A percentile compares a stretch with the other conserved stretches of the same genome.
phyloP scores from a whole-genome alignment of 257 asterid genomes.

The Solanum rostratum region DNA sequence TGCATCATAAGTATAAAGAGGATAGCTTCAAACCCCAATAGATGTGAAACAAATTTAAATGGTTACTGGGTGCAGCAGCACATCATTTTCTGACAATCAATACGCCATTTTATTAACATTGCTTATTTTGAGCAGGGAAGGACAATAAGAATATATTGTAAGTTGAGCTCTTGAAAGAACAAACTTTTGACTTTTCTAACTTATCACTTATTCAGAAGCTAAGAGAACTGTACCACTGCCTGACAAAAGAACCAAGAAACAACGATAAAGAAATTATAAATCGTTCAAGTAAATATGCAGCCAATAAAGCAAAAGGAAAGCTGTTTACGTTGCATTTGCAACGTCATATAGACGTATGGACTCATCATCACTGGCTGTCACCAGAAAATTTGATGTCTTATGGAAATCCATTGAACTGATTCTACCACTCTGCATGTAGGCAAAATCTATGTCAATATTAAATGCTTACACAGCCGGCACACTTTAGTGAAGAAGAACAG shows the following conservation, averaged over 20 bases:
- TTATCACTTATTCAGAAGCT: neutral
- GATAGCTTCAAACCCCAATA: neutral
- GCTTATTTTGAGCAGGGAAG: neutral
- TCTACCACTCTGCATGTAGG: constrained; percentile 66
- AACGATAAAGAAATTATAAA: neutral
- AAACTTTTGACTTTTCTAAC: neutral
- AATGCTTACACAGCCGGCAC: neutral
- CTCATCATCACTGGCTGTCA: constrained; percentile 96
- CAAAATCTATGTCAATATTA: constrained; percentile 9
- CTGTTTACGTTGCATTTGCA: constrained; percentile 69
- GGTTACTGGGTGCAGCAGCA: neutral
- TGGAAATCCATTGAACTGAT: constrained; percentile 98
- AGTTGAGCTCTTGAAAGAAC: neutral
- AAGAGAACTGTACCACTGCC: neutral
- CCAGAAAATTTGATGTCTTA: constrained; percentile 67
- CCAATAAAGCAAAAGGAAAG: constrained; percentile 2
- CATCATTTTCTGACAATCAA: neutral
- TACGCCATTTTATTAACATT: neutral
- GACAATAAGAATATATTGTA: neutral
- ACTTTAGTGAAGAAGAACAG: neutral
- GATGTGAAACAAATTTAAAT: neutral
- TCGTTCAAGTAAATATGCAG: neutral
- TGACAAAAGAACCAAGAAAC: neutral
- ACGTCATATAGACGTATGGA: constrained; percentile 90
- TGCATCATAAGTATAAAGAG: neutral